These are phyloP conservation scores for Hypoxylon cercidicola DNA, from an alignment of 495 filamentous ascomycete genomes.

Conservation along the genomic window DNA sequence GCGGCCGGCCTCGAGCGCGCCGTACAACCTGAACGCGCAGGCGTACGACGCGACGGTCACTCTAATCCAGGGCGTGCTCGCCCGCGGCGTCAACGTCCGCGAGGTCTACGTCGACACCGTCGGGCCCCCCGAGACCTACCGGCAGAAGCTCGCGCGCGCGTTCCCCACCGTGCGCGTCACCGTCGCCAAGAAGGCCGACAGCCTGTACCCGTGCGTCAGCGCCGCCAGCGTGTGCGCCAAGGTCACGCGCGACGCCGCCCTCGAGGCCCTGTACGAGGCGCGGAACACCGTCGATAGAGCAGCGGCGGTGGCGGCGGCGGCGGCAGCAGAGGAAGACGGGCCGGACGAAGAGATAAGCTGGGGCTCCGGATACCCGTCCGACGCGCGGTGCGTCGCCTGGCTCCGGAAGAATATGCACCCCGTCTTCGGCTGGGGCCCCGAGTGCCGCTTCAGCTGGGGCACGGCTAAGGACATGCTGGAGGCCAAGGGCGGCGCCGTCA, in stretches of 20 bases:
- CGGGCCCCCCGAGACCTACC: conserved; percentile 82
- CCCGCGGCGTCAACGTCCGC: conserved; percentile 76
- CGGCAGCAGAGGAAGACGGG: conserved; percentile 30
- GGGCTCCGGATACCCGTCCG: conserved; percentile 94
- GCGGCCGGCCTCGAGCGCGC: conserved; percentile 61
- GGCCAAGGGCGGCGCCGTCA: conserved; percentile 63
- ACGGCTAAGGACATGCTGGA: conserved; percentile 95
- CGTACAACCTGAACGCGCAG: conserved; percentile 96
- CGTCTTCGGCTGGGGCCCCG: conserved; percentile 93
- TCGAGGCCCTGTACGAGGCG: conserved; percentile 77
- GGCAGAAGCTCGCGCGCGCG: conserved; percentile 80
- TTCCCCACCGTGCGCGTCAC: conserved; percentile 86
- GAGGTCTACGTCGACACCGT: conserved; percentile 98
- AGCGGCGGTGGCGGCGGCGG: conserved; percentile 22
- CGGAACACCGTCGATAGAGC: too few relatives aligned
- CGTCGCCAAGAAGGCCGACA: conserved; percentile 96
- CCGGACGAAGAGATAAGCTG: conserved; percentile 62
- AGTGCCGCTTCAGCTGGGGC: conserved; percentile 94
- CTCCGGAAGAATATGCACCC: conserved; percentile 86
- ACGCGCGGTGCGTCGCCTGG: conserved; percentile 83
- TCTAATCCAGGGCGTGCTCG: conserved; percentile 80
- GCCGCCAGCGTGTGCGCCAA: conserved; percentile 96
- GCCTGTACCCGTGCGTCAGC: conserved; percentile 89
- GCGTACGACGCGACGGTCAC: conserved; percentile 94
- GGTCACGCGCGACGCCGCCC: conserved; percentile 88